A percentile compares a stretch with the other conserved stretches of the same genome.
Evolutionary conservation across 352 stramenopile genomes (phyloP).

Genomic region (Phytopythium sindhum): DNA sequence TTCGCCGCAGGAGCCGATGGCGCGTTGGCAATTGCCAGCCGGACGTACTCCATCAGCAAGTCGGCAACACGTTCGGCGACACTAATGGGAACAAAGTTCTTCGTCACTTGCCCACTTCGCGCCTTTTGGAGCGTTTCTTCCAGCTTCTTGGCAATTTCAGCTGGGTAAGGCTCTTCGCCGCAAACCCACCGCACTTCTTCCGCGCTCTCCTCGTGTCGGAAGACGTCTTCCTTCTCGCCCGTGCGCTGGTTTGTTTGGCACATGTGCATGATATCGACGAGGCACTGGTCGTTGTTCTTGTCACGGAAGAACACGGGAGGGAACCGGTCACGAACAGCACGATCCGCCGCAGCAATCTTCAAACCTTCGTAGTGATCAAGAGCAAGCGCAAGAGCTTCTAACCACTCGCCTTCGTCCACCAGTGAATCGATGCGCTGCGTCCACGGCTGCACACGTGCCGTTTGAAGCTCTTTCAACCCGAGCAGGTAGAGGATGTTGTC

Average conservation of each 20-base stretch:
- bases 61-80: constrained; percentile 86
- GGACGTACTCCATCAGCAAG: constrained; percentile 88
- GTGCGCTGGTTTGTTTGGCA: constrained; percentile 87
- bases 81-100: constrained; percentile 89
- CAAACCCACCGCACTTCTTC: constrained; percentile 84
- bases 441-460: constrained; percentile 90
- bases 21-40: constrained; percentile 81
- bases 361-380: constrained; percentile 95
- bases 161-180: constrained; percentile 71
- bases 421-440: constrained; percentile 92
- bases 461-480: constrained; percentile 91
- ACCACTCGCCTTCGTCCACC: constrained; percentile 95
- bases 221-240: constrained; percentile 85
- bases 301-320: constrained; percentile 87
- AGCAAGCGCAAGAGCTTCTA: constrained; percentile 94
- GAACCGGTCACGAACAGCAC: constrained; percentile 81
- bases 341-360: constrained; percentile 73
- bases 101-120: constrained; percentile 73
- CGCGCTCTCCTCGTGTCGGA: constrained; percentile 76
- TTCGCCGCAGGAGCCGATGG: constrained; percentile 24
- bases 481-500: constrained; percentile 93
- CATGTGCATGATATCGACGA: constrained; percentile 89
- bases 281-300: constrained; percentile 86
- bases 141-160: constrained; percentile 79
- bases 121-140: constrained; percentile 86